Base-by-base conservation (phyloP, 2,329 filamentous ascomycete species). In the Botrytis elliptica region DNA sequence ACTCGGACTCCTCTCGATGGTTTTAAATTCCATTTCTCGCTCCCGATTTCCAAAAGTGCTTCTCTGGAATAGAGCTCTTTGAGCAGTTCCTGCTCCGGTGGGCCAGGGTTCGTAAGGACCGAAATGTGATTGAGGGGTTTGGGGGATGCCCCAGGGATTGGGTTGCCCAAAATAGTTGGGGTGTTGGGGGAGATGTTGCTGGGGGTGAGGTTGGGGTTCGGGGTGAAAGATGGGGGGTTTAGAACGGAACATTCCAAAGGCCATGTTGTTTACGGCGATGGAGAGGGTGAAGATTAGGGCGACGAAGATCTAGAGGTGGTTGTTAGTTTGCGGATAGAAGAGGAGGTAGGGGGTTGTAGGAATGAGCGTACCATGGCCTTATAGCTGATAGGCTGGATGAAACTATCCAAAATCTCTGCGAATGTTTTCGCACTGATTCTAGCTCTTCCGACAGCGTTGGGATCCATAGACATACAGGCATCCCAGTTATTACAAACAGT, bases 391-490 rank as follows among this genome's bases (percentile, higher is more conserved):
- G 93, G 91, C 78, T 97, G 94, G 7, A 97, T 91, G 82, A 98
- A 98, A 79, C 92, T 92, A 81, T 98, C 98, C 82, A 98, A 91
- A 59, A 99, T 97, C 80, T 94, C 90, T 0, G 95, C 95, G 80
- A 98, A 92, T 40, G 95, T 96, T 80, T 93, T 92, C 8, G 94
- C 95, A 29, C 92, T 93, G 57, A 97, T 90, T 79, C 91, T 92
- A 60, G 95, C 92, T 55, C 91, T 87, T 77, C 93, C 94, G 73
- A 97, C 90, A 73, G 90, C 89, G 63, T 90, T 87, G 0, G 94
- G 91, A 79, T 98, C 93, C 77, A 91, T 89, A 77, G 91, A 90
- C 93, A 97, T 97, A 83, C 96, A 98, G 46, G 89, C 85, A 76
- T 92, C 90, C 95, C 95, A 98, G 75, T 91, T 88, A 49, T 90